A percentile compares a stretch with the other conserved stretches of the same genome.
Conservation (phyloP, 148 eudicot species). For the Rhododendron molle region DNA sequence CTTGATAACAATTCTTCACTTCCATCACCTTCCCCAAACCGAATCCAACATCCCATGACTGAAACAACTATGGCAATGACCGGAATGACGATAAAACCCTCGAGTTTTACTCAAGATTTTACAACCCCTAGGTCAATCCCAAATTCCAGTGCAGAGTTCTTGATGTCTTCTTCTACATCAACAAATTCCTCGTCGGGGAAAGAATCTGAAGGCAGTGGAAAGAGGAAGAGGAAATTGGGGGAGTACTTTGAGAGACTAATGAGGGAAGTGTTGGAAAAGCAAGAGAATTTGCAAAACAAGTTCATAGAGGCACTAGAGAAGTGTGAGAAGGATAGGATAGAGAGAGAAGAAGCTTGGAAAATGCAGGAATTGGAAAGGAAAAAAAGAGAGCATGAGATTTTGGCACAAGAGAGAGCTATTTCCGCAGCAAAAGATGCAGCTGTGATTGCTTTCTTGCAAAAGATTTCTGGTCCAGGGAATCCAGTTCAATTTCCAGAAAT, state of each 20-base stretch:
- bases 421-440: slow-evolving; percentile 78
- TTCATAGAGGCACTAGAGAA: slow-evolving; percentile 70
- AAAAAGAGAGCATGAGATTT: slow-evolving; percentile 50
- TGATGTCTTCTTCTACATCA: slow-evolving; percentile 48
- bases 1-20: slow-evolving; percentile 33
- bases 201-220: slow-evolving; percentile 37
- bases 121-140: slow-evolving; percentile 28
- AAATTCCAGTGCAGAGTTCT: slow-evolving; percentile 24
- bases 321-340: slow-evolving; percentile 59
- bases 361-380: slow-evolving; percentile 54
- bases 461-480: slow-evolving; percentile 40
- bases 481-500: slow-evolving; percentile 24
- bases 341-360: slow-evolving; percentile 80
- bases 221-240: slow-evolving; percentile 56
- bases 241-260: slow-evolving; percentile 44
- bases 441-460: slow-evolving; percentile 61
- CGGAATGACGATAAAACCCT: slow-evolving; percentile 14
- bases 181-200: slow-evolving; percentile 52
- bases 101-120: slow-evolving; percentile 25
- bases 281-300: slow-evolving; percentile 64
- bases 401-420: slow-evolving; percentile 53
- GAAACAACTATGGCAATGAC: slow-evolving; percentile 16
- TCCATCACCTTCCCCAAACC: slow-evolving; percentile 28
- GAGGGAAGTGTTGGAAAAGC: slow-evolving; percentile 66
- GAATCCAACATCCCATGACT: slow-evolving; percentile 8